These are phyloP conservation scores for Eimeria necatrix DNA, from an alignment of 169 alveolate genomes.

Conservation along the genomic window DNA sequence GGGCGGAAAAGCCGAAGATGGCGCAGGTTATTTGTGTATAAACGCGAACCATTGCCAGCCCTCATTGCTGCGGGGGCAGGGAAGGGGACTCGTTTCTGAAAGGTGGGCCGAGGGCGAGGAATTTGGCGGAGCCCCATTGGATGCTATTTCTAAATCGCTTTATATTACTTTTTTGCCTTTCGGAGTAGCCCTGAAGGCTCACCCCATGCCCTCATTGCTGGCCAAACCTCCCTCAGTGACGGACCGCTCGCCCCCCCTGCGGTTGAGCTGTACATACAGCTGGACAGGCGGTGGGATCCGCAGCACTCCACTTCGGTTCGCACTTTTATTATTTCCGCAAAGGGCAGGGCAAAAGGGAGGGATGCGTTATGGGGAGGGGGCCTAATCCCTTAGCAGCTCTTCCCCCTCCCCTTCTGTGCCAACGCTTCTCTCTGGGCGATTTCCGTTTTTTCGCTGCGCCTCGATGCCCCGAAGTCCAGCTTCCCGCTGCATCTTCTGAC, in stretches of 20 bases:
- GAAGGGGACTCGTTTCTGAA: slow-evolving; percentile 64
- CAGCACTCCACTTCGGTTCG: neutral
- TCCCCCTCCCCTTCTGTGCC: slow-evolving; percentile 73
- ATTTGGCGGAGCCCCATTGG: slow-evolving; percentile 1
- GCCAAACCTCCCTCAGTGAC: slow-evolving; percentile 30
- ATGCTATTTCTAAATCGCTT: slow-evolving; percentile 1
- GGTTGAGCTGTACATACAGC: slow-evolving; percentile 70
- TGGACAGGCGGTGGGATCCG: slow-evolving; percentile 53
- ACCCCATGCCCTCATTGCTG: neutral
- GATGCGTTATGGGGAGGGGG: slow-evolving; percentile 77
- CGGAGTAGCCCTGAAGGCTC: slow-evolving; percentile 47
- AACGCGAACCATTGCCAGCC: slow-evolving; percentile 51
- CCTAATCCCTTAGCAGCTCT: slow-evolving; percentile 54
- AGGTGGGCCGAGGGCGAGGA: slow-evolving; percentile 22
- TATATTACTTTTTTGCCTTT: slow-evolving; percentile 7
- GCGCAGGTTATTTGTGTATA: too few relatives aligned
- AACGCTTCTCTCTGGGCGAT: neutral
- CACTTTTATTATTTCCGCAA: neutral
- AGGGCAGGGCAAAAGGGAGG: slow-evolving; percentile 48
- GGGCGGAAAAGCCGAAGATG: too few relatives aligned
- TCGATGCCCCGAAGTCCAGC: slow-evolving; percentile 1
- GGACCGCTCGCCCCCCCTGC: slow-evolving; percentile 75
- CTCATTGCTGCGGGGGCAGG: slow-evolving; percentile 68
- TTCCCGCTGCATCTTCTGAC: neutral
- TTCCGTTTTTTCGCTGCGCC: neutral